Base-by-base conservation (phyloP, 1,284 basidiomycete genomes). In the Ceratorhiza oryzae-sativae region DNA sequence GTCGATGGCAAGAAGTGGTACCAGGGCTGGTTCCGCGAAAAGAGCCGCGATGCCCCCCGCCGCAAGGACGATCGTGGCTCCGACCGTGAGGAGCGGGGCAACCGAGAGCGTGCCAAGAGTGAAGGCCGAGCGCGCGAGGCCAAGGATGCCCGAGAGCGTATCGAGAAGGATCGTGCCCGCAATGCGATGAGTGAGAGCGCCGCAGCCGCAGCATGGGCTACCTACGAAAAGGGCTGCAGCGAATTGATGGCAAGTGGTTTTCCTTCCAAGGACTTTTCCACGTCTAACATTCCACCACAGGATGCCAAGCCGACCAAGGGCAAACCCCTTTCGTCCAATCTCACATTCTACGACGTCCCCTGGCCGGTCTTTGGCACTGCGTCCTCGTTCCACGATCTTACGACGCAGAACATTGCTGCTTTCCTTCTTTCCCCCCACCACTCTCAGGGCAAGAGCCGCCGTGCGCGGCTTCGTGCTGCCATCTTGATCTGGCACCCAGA, bases 401-500 rank as follows among this genome's bases (percentile, higher is more conserved):
- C 72, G 42, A 58, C 59, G 12, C 53, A 67, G 61, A 67, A 63
- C 27, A 71, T 75, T 10, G 59, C 68, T 30, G 49, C 63, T 1
- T 74, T 74, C 71, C 71, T 72, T 10, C 71, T 74, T 30, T 55
- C 53, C 3, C 68, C 68, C 34, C 68, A 71, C 27, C 72, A 73
- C 55, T 73, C 72, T 18, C 45, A 59, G n/a, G 68, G 60, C 20
- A 75, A 73, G 55, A 72, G 42, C 60, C 62, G 58, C 34, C 60
- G 61, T 48, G 68, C 71, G 15, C 45, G 74, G 18, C 72, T 75
- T 36, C 60, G 72, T 36, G 61, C 53, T 10, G 74, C 74, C 9
- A 63, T 75, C 42, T 60, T 72, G 13, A 51, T 62, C 30, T 73
- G 74, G 74, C 74, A 75, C 51, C 59, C 72, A 10, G 74, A 75